Base-by-base conservation (phyloP, 2,329 filamentous ascomycete genomes). In the Ophiostoma quercus region DNA sequence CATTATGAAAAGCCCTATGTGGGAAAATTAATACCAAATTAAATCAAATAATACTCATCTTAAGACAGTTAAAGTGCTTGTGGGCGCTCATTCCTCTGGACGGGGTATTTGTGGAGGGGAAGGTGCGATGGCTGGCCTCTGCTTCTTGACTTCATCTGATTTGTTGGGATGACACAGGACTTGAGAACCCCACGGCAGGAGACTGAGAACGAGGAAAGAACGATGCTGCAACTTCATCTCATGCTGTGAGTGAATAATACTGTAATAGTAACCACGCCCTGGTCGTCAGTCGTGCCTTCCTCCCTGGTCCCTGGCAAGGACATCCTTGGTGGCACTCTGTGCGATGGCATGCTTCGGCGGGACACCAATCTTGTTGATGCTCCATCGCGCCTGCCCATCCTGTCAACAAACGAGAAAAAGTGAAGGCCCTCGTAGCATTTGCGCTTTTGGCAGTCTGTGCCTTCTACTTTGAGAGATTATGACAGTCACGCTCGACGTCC, bases 341-440 rank as follows among this genome's bases (percentile, higher is more conserved):
- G 67, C 39, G 14, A 66, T 68, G n/a, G 65, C 62, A 54, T 71
- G 70, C 68, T 71, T 69, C 54, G 47, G 41, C 43, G 69, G 67
- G 67, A 72, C 73, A 67, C 65, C 67, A 66, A 68, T 68, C 68
- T 29, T 62, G 63, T 66, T 54, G n/a, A 67, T 67, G 60, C 37
- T 29, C 67, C 65, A 37, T 70, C 71, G 68, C 68, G 69, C 72
- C 69, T 73, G 71, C 71, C 71, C 29, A 32, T 62, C 51, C 25
- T 25, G 54, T n/a, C 29, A 66, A 69, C 67, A 68, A 71, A 71
- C 70, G 71, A 60, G 32, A 57, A 65, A 32, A 12, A 32, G 51
- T 32, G 47, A 41, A 37, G 54, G 12, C 43, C 51, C 22, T 57
- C 11, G 51, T 25, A 57, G 51, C 51, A 57, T 11, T 57, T 57